Evolutionary conservation across 2,329 filamentous ascomycete species (phyloP).

Genomic region (Diaporthe sp.): DNA sequence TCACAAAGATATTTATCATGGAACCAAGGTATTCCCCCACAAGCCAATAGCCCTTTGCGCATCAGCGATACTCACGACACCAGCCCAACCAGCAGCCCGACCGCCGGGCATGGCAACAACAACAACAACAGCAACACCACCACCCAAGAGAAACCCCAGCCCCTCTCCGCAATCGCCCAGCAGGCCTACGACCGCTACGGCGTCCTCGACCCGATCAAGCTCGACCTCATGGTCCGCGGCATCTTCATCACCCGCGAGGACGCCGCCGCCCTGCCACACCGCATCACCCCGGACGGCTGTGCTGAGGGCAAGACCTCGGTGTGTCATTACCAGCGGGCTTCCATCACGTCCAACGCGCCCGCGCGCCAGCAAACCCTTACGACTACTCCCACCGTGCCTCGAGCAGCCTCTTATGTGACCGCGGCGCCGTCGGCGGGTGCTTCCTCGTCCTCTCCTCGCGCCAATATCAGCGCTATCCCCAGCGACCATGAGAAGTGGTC

Average conservation of each 20-base stretch:
- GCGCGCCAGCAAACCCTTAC: no score
- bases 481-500: conserved; percentile 7
- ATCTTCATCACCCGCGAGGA: conserved; percentile 9
- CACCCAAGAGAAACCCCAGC: neutral
- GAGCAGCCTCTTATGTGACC: no score
- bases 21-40: neutral
- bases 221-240: conserved; percentile 22
- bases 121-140: neutral
- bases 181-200: conserved; percentile 25
- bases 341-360: no score
- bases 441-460: neutral
- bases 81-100: neutral
- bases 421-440: neutral
- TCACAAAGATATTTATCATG: neutral
- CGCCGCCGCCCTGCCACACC: neutral
- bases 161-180: neutral
- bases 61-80: neutral
- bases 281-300: neutral
- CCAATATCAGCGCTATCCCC: no score
- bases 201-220: neutral
- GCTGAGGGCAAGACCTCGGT: neutral
- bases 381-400: neutral
- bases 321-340: neutral
- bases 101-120: no score
- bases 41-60: rapidly evolving